Conservation (phyloP, 768 basidiomycete species). For the Holtermannia corniformis region DNA sequence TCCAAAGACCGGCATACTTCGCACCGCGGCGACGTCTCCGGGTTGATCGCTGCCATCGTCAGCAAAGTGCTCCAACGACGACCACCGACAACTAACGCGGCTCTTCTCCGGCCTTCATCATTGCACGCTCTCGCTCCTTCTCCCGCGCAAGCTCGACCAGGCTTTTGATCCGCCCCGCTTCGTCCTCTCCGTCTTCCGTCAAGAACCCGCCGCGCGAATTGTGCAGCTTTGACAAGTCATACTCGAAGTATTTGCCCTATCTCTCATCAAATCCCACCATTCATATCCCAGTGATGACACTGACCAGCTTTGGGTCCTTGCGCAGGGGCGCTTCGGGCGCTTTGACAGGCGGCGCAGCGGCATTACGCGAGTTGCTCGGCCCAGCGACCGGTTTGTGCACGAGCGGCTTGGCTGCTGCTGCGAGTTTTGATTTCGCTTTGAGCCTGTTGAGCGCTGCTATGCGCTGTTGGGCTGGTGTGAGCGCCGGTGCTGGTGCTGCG, state of each 20-base stretch:
- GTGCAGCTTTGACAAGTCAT: constrained; percentile 92
- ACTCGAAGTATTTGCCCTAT: constrained; percentile 83
- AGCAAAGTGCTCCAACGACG: too few species aligned
- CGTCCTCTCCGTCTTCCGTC: constrained; percentile 59
- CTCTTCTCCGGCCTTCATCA: constrained; percentile 50
- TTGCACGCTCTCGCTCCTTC: constrained; percentile 68
- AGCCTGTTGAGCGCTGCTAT: constrained; percentile 34
- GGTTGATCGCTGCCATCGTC: constrained; percentile 55
- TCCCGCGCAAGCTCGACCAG: constrained; percentile 67
- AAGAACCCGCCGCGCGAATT: constrained; percentile 95
- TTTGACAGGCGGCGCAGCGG: constrained; percentile 19
- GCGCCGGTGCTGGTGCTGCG: constrained; percentile 1
- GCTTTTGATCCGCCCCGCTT: constrained; percentile 50
- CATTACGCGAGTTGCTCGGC: constrained; percentile 20
- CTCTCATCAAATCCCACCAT: background rate
- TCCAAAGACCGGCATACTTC: constrained; percentile 76
- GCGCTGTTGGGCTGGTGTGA: constrained; percentile 27
- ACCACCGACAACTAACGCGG: constrained; percentile 24
- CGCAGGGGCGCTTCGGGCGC: constrained; percentile 22
- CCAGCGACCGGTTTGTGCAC: constrained; percentile 18
- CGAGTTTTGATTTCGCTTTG: constrained; percentile 32
- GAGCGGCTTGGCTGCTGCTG: constrained; percentile 6
- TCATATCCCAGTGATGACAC: constrained; percentile 2
- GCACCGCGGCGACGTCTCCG: constrained; percentile 72
- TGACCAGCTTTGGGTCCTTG: constrained; percentile 36